Percentiles rank a stretch among this genome's conserved stretches.
Conservation (phyloP, 2,329 filamentous ascomycete species). For the Neurospora sp. region DNA sequence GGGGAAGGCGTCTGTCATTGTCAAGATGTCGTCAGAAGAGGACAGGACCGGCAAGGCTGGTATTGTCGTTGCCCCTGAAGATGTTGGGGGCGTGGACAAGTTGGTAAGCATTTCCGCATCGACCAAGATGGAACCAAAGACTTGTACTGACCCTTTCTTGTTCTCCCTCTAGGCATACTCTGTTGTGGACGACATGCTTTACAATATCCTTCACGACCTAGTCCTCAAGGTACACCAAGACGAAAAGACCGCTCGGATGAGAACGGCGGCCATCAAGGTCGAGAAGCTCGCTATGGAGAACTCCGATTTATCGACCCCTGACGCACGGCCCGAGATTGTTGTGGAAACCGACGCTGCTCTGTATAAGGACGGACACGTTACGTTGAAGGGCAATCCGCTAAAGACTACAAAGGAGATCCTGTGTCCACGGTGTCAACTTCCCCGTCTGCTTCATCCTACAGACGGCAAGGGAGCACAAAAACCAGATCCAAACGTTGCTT, state of each 20-base stretch:
- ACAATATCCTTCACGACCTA: slow-evolving; percentile 68
- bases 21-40: slow-evolving; percentile 18
- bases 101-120: slow-evolving; percentile 37
- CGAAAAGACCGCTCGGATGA: slow-evolving; percentile 65
- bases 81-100: slow-evolving; percentile 45
- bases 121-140: slow-evolving; percentile 3
- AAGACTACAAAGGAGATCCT: slow-evolving; percentile 61
- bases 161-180: slow-evolving; percentile 40
- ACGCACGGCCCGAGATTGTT: slow-evolving; percentile 45
- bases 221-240: slow-evolving; percentile 66
- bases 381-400: slow-evolving; percentile 63
- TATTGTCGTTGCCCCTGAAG: slow-evolving; percentile 43
- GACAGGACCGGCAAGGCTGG: slow-evolving; percentile 42
- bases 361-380: slow-evolving; percentile 60
- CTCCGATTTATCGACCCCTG: slow-evolving; percentile 42
- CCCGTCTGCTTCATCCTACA: slow-evolving; percentile 62
- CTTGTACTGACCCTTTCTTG: slow-evolving; percentile 6
- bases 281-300: slow-evolving; percentile 51
- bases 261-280: slow-evolving; percentile 53
- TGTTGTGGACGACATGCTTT: slow-evolving; percentile 65
- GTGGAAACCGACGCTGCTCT: slow-evolving; percentile 58
- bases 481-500: slow-evolving; percentile 58
- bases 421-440: slow-evolving; percentile 66
- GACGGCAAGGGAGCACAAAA: slow-evolving; percentile 58
- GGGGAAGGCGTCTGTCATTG: slow-evolving; percentile 26